Evolutionary conservation across 805 yeast species (phyloP).

Genomic region (Monosporozyma aerobia): DNA sequence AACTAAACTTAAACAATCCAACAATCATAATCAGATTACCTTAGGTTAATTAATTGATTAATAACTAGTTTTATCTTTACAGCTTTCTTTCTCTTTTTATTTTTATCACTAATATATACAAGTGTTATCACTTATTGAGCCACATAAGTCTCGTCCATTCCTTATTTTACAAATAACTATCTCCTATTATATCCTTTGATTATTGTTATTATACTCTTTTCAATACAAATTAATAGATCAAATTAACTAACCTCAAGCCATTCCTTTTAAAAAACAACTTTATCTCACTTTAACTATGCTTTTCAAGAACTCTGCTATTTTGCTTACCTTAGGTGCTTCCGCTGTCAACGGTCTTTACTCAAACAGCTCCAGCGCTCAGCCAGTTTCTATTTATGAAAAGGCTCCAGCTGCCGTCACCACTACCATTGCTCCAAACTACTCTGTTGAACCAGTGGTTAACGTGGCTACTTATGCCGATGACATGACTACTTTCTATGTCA

Average conservation of each 20-base stretch:
- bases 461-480: constrained; percentile 16
- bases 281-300: constrained; percentile 4
- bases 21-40: background rate
- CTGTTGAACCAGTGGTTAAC: constrained; percentile 12
- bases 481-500: constrained; percentile 20
- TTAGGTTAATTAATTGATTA: background rate
- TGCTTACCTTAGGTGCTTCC: constrained; percentile 8
- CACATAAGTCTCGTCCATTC: constrained; percentile 18
- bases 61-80: background rate
- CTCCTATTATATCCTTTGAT: background rate
- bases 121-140: constrained; percentile 6
- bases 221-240: constrained; percentile 3
- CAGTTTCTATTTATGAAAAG: constrained; percentile 15
- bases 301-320: constrained; percentile 6
- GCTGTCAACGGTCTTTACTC: background rate
- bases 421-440: constrained; percentile 16
- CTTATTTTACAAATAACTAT: constrained; percentile 2
- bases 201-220: background rate
- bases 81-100: background rate
- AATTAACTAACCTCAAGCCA: constrained; percentile 1
- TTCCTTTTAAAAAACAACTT: constrained; percentile 1
- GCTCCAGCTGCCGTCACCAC: constrained; percentile 8
- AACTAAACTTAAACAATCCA: background rate
- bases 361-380: constrained; percentile 6
- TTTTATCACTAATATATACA: background rate